Conservation (phyloP, 345 rosid species). For the Syzygium oleosum region DNA sequence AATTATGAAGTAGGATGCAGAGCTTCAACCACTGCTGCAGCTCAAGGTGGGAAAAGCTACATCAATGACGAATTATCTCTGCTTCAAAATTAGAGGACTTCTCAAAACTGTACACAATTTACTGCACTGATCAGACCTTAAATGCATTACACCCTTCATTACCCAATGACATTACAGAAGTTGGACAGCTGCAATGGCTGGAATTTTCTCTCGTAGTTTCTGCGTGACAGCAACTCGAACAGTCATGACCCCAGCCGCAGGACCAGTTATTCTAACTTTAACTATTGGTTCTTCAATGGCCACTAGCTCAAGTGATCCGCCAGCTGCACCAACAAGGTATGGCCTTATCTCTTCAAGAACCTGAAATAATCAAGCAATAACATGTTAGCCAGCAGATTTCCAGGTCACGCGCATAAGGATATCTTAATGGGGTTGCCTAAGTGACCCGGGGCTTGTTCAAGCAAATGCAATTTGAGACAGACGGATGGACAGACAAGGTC, state of each 20-base stretch:
- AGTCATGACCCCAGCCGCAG: slow-evolving; percentile 97
- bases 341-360: slow-evolving; percentile 98
- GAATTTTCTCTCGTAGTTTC: slow-evolving; percentile 86
- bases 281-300: slow-evolving; percentile 82
- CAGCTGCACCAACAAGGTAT: slow-evolving; percentile 89
- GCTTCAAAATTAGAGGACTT: neutral
- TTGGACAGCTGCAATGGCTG: slow-evolving; percentile 92
- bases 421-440: neutral
- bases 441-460: neutral
- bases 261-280: slow-evolving; percentile 80
- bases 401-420: neutral
- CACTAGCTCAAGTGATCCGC: slow-evolving; percentile 88
- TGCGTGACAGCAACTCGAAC: slow-evolving; percentile 93
- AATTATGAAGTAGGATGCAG: neutral
- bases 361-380: slow-evolving; percentile 14
- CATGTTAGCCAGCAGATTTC: neutral
- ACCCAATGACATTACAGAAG: slow-evolving; percentile 33
- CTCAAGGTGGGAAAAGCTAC: neutral
- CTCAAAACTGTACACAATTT: neutral
- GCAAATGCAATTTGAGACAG: neutral
- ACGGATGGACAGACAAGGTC: neutral
- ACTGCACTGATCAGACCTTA: neutral
- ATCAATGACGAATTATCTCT: neutral
- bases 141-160: neutral
- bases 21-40: neutral